Evolutionary conservation across 2,329 filamentous ascomycete species (phyloP).

Genomic region (Hirsutella minnesotensis): DNA sequence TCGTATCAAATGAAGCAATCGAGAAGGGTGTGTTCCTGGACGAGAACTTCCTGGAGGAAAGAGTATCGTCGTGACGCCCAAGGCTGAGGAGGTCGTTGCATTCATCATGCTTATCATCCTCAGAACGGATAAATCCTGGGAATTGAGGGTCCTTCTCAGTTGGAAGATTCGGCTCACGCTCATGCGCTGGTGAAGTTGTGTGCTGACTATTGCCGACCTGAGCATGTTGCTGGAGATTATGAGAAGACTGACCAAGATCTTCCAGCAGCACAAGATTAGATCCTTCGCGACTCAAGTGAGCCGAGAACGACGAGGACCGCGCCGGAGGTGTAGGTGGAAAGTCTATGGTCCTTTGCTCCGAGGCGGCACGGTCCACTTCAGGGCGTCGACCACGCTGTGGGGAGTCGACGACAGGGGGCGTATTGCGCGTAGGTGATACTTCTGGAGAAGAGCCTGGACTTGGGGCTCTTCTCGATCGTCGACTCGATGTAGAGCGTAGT

Average conservation of each 20-base stretch:
- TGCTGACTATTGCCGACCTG: neutral
- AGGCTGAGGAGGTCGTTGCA: constrained; percentile 24
- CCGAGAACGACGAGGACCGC: constrained; percentile 49
- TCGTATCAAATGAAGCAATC: constrained; percentile 48
- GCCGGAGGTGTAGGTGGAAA: constrained; percentile 45
- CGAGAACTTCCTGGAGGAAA: constrained; percentile 39
- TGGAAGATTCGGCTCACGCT: neutral
- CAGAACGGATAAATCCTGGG: constrained; percentile 3
- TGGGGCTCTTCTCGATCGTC: constrained; percentile 38
- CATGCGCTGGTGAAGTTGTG: neutral
- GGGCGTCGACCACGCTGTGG: constrained; percentile 23
- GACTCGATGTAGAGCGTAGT: constrained; percentile 49
- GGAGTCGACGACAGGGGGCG: neutral
- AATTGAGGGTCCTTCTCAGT: constrained; percentile 8
- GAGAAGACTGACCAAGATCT: neutral
- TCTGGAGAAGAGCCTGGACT: constrained; percentile 38
- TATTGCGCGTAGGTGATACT: constrained; percentile 12
- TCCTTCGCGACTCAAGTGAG: constrained; percentile 46
- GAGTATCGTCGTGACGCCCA: constrained; percentile 41
- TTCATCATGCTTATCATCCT: constrained; percentile 17
- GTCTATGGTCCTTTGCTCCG: constrained; percentile 46
- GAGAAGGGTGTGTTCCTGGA: constrained; percentile 52
- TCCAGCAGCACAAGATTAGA: constrained; percentile 22
- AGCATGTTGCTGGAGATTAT: constrained; percentile 3
- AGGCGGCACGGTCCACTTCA: constrained; percentile 35